phyloP scores from a whole-genome alignment of 768 basidiomycete genomes.

The Gloeopeniophorella convolvens region DNA sequence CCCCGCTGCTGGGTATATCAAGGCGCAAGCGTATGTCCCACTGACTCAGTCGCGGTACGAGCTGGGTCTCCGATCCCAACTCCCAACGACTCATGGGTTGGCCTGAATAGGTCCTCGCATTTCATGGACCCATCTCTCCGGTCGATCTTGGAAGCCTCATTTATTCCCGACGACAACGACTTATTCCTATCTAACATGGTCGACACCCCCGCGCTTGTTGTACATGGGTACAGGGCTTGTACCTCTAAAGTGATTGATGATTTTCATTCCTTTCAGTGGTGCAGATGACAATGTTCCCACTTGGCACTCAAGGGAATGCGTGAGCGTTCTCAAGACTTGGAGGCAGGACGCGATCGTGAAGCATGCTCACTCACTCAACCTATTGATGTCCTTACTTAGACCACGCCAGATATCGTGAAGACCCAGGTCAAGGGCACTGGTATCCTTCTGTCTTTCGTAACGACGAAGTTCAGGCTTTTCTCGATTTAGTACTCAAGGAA shows the following conservation, averaged over 20 bases:
- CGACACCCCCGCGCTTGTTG: slow-evolving; percentile 59
- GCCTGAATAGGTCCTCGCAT: too few species aligned
- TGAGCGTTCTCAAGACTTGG: slow-evolving; percentile 55
- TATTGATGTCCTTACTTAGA: neutral
- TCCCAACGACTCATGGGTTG: slow-evolving; percentile 34
- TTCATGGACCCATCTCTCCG: slow-evolving; percentile 71
- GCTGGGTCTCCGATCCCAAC: neutral
- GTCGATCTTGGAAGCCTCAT: slow-evolving; percentile 63
- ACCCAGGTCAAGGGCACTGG: slow-evolving; percentile 61
- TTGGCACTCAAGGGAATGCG: slow-evolving; percentile 71
- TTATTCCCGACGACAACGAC: slow-evolving; percentile 85
- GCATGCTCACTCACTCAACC: slow-evolving; percentile 32
- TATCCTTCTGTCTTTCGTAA: slow-evolving; percentile 55
- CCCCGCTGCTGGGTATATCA: slow-evolving; percentile 78
- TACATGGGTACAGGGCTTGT: slow-evolving; percentile 61
- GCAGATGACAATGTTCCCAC: slow-evolving; percentile 82
- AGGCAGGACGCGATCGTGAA: slow-evolving; percentile 42
- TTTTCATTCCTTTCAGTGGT: slow-evolving; percentile 38
- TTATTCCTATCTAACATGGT: slow-evolving; percentile 74
- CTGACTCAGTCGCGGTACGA: slow-evolving; percentile 54
- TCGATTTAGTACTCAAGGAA: slow-evolving; percentile 33
- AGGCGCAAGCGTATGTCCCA: slow-evolving; percentile 81
- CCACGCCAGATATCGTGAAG: slow-evolving; percentile 50
- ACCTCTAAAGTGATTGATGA: neutral
- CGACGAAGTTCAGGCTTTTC: slow-evolving; percentile 46